Base-by-base conservation (phyloP, 1,284 basidiomycete genomes). In the Fomitopsis palustris region DNA sequence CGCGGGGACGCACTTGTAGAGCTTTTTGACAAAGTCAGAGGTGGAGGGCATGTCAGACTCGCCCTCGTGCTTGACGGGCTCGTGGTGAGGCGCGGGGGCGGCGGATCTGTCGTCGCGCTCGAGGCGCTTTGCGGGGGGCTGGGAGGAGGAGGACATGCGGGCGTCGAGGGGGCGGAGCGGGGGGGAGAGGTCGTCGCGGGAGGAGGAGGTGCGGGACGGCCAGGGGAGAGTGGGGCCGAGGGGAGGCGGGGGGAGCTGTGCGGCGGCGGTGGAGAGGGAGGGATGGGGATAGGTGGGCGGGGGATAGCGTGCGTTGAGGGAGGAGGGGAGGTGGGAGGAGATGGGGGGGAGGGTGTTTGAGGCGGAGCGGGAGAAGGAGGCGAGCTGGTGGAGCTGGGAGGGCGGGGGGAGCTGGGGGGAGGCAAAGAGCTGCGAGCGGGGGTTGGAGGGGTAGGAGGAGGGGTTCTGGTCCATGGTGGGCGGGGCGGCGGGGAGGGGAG, bases 11-110 rank as follows among this genome's bases (percentile, higher is more conserved):
- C 58, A 92, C 90, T 92, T 93, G 87, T 92, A 96, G 16, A 98
- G 78, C 76, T 96, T 96, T 78, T 95, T 97, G 70, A 98, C 95
- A 74, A 98, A 98, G 75, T 98, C 95, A 64, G 84, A 86, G 17
- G 90, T 88, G 12, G 86, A 81, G 4, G 87, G 87, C 87, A 90
- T 87, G 61, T 78, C 77, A 65, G 89, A 88, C 61, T 83, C 83
- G 12, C 67, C 60, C 65, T 68, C 66, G 49, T 74, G 73, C 65
- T 75, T 75, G 61, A 71, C 66, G 54, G 59, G 58, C 55, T 57
- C 64, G 54, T 47, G 57, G 57, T 62, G 63, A 54, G 61, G 66
- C 51, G 57, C 66, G 42, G 60, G 66, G 39, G 53, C 64, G 60
- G 53, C 64, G 59, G 65, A 63, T 65, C 60, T 67, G 57, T 64